A percentile compares a stretch with the other conserved stretches of the same genome.
Evolutionary conservation across 1,284 basidiomycete species (phyloP).

Genomic region (Stereum hirsutum): DNA sequence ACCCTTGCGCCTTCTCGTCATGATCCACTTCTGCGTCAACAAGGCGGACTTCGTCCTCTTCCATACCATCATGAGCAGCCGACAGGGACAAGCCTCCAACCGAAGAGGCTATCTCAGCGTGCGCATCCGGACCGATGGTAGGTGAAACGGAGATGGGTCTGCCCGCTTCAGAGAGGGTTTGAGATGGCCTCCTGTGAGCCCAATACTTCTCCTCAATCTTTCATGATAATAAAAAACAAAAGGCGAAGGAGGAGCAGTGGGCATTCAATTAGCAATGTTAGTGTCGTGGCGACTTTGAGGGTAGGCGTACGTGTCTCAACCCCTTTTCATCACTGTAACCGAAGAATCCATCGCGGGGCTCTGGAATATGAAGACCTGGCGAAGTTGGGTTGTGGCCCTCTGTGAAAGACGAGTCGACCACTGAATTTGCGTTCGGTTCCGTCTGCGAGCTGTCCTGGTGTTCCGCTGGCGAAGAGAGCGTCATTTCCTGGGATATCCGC

Average conservation of each 20-base stretch:
- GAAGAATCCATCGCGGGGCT: constrained; percentile 62
- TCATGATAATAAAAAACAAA: background rate
- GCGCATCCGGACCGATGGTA: constrained; percentile 23
- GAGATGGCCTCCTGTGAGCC: constrained; percentile 46
- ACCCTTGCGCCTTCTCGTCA: background rate
- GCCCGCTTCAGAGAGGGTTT: constrained; percentile 22
- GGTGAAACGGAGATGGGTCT: constrained; percentile 10
- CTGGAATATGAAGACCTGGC: constrained; percentile 38
- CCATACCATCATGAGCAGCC: constrained; percentile 23
- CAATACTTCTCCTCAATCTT: constrained; percentile 68
- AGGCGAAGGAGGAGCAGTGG: background rate
- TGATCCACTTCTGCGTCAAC: constrained; percentile 18
- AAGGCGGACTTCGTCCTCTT: background rate
- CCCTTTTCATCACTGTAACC: constrained; percentile 69
- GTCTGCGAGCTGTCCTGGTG: too few relatives aligned
- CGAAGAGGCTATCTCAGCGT: constrained; percentile 31
- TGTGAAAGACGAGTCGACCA: too few relatives aligned
- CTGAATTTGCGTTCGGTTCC: too few relatives aligned
- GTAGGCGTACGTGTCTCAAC: constrained; percentile 54
- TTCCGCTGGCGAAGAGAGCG: too few relatives aligned
- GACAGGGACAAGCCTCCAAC: constrained; percentile 30
- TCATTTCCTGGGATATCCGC: too few relatives aligned
- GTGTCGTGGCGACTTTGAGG: background rate
- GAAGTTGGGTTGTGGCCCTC: too few relatives aligned
- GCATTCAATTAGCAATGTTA: background rate